These are phyloP conservation scores for Russula compacta DNA, from an alignment of 768 basidiomycete species.

Conservation along the genomic window DNA sequence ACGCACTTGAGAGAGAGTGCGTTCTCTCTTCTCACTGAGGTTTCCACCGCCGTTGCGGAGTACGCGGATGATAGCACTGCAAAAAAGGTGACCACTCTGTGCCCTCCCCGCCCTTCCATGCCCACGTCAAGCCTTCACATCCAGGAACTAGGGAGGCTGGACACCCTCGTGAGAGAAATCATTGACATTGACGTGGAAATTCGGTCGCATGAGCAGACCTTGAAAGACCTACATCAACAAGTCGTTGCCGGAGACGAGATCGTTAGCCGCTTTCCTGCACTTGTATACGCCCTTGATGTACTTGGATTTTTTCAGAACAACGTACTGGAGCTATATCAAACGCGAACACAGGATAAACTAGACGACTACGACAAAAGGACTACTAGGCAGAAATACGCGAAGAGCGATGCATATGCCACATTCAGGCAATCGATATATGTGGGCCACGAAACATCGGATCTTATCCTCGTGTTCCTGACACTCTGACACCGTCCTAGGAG, in stretches of 20 bases:
- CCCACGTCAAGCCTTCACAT: background rate
- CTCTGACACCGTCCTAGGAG: conserved; percentile 39
- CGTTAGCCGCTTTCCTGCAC: conserved; percentile 35
- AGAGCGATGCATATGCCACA: conserved; percentile 44
- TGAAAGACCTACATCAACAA: conserved; percentile 49
- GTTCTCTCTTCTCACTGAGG: conserved; percentile 39
- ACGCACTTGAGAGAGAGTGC: conserved; percentile 37
- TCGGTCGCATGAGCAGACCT: conserved; percentile 41
- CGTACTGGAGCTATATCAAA: conserved; percentile 42
- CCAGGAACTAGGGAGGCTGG: conserved; percentile 52
- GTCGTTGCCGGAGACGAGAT: conserved; percentile 42
- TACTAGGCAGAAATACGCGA: conserved; percentile 70
- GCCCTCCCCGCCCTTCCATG: background rate
- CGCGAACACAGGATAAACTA: conserved; percentile 33
- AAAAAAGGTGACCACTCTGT: conserved; percentile 36
- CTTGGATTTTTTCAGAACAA: conserved; percentile 35
- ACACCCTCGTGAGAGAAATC: conserved; percentile 56
- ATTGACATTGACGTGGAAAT: conserved; percentile 61
- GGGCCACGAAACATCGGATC: background rate
- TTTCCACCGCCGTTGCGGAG: conserved; percentile 55
- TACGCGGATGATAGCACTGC: conserved; percentile 44
- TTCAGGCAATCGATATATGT: conserved; percentile 59
- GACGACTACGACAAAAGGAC: conserved; percentile 51
- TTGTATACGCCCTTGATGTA: background rate
- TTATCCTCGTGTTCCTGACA: background rate